These are phyloP conservation scores for Hirschfeldia incana DNA, from an alignment of 345 rosid genomes.

Conservation along the genomic window DNA sequence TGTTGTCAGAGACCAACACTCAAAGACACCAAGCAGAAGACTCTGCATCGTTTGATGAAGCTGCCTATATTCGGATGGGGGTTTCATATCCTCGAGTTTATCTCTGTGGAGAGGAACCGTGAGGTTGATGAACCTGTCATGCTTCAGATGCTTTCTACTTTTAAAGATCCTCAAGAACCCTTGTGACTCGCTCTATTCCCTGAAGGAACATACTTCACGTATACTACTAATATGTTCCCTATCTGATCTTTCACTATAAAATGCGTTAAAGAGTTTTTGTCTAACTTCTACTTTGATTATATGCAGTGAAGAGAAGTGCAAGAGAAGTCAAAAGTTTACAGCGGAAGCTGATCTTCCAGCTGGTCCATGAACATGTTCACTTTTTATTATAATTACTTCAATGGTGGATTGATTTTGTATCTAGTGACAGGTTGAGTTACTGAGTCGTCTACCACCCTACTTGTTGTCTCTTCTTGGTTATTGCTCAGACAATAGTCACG, in stretches of 20 bases:
- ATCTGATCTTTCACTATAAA: background rate
- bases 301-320: conserved; percentile 70
- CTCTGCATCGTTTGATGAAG: conserved; percentile 80
- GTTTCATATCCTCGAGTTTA: conserved; percentile 80
- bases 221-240: conserved; percentile 30
- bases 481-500: too few relatives aligned
- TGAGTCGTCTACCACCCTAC: too few relatives aligned
- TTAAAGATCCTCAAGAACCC: conserved; percentile 67
- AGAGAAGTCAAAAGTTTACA: conserved; percentile 61
- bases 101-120: conserved; percentile 84
- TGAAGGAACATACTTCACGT: conserved; percentile 91
- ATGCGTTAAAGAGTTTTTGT: background rate
- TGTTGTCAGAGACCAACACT: conserved; percentile 81
- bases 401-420: too few relatives aligned
- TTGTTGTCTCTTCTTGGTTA: too few relatives aligned
- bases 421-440: too few relatives aligned
- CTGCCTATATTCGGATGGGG: conserved; percentile 86
- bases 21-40: conserved; percentile 89
- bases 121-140: conserved; percentile 70
- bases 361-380: too few relatives aligned
- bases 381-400: too few relatives aligned
- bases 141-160: conserved; percentile 60
- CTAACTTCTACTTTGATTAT: background rate
- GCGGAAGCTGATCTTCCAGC: conserved; percentile 71
- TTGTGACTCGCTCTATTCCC: conserved; percentile 92